These are phyloP conservation scores for Haberlea rhodopensis DNA, from an alignment of 257 asterid species.

Conservation along the genomic window DNA sequence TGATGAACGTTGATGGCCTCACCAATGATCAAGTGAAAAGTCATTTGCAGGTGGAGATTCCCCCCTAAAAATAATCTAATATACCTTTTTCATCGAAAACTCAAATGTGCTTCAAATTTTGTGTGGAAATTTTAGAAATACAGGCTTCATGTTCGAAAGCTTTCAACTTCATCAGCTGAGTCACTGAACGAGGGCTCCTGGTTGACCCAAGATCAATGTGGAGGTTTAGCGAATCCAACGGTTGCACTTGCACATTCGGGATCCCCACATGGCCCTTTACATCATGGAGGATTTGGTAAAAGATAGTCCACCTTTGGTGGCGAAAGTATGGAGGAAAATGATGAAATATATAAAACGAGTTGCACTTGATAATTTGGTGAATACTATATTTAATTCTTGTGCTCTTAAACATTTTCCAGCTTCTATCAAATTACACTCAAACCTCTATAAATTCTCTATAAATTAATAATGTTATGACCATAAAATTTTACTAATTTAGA, in stretches of 20 bases:
- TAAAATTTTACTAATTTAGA: too few relatives aligned
- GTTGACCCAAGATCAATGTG: constrained; percentile 14
- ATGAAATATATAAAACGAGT: too few relatives aligned
- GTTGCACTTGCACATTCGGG: constrained; percentile 19
- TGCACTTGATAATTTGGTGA: constrained; percentile 36
- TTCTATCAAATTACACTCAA: too few relatives aligned
- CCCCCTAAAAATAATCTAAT: neutral
- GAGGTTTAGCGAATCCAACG: constrained; percentile 3
- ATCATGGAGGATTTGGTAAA: constrained; percentile 27
- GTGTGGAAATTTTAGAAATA: too few relatives aligned
- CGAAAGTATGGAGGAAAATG: constrained; percentile 39
- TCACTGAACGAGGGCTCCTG: constrained; percentile 15
- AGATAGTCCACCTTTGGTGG: constrained; percentile 31
- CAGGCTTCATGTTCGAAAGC: constrained; percentile 52
- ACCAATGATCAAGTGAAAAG: constrained; percentile 56
- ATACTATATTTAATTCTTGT: constrained; percentile 1
- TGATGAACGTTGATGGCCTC: constrained; percentile 50
- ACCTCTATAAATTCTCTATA: too few relatives aligned
- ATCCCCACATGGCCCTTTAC: constrained; percentile 52
- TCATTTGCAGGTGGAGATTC: constrained; percentile 60
- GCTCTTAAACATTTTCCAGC: too few relatives aligned
- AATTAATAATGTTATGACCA: too few relatives aligned
- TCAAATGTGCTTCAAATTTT: neutral
- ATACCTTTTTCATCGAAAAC: neutral
- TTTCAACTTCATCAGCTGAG: constrained; percentile 20